These are phyloP conservation scores for Dryadomyces sulphureus DNA, from an alignment of 2,329 filamentous ascomycete species.

Conservation along the genomic window DNA sequence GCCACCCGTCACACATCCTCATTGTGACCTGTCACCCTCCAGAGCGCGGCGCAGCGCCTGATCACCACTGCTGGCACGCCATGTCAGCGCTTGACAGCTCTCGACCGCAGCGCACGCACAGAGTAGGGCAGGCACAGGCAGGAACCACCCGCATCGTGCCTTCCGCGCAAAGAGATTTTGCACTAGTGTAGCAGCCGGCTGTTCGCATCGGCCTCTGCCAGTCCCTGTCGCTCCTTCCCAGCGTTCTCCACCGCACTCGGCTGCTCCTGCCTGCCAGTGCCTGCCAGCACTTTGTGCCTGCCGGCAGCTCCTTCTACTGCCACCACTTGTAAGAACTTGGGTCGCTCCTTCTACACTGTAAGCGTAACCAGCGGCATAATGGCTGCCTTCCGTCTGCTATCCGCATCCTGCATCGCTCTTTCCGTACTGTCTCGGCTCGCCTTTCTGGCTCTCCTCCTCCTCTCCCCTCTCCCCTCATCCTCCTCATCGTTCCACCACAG, in stretches of 20 bases:
- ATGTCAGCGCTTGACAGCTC: neutral
- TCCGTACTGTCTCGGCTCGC: neutral
- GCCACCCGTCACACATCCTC: neutral
- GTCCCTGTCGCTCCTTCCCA: neutral
- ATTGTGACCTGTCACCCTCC: neutral
- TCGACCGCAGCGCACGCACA: no score
- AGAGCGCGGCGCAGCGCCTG: neutral
- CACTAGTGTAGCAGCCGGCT: neutral
- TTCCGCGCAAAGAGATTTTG: neutral
- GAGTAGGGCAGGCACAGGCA: neutral
- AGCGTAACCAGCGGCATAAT: no score
- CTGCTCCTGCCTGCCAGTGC: neutral
- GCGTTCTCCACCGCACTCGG: neutral
- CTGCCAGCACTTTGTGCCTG: neutral
- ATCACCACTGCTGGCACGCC: neutral
- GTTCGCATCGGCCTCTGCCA: neutral
- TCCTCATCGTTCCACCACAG: neutral
- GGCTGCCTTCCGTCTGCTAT: no score
- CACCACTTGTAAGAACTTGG: no score
- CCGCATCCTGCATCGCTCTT: neutral
- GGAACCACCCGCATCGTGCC: neutral
- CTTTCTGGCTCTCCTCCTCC: neutral
- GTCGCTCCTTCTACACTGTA: no score
- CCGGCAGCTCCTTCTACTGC: no score
- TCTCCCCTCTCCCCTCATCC: neutral